Evolutionary conservation across 192 early-diverging fungal species (phyloP).

Genomic region (Spizellomyces sp.): DNA sequence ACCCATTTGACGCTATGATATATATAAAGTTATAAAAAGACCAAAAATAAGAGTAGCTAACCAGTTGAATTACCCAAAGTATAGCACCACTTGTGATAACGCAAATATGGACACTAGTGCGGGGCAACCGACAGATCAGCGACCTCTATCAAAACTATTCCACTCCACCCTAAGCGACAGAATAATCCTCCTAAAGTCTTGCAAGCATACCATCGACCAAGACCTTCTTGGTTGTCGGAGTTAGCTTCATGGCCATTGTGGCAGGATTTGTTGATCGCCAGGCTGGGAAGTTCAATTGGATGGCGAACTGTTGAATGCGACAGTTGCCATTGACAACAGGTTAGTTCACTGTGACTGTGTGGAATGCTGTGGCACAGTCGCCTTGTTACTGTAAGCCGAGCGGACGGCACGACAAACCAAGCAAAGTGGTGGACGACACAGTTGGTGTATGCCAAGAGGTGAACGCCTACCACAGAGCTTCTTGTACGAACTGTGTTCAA

Average conservation of each 20-base stretch:
- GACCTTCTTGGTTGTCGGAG: conserved; percentile 22
- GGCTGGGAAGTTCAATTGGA: too few species aligned
- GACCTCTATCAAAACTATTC: background rate
- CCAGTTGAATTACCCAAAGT: conserved; percentile 64
- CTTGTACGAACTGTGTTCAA: too few species aligned
- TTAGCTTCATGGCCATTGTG: background rate
- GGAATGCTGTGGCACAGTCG: too few species aligned
- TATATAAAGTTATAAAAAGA: conserved; percentile 76
- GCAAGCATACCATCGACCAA: conserved; percentile 23
- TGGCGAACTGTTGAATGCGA: too few species aligned
- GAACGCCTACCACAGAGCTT: too few species aligned
- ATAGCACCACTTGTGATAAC: conserved; percentile 82
- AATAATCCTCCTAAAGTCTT: background rate
- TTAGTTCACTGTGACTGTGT: too few species aligned
- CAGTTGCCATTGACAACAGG: too few species aligned
- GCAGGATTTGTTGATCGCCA: background rate
- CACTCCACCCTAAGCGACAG: background rate
- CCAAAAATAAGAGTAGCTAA: conserved; percentile 69
- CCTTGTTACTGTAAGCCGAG: too few species aligned
- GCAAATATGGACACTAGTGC: conserved; percentile 75
- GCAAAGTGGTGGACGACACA: too few species aligned
- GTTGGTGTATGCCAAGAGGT: too few species aligned
- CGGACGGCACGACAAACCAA: too few species aligned
- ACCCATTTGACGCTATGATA: conserved; percentile 79
- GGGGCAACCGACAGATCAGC: too few species aligned